phyloP scores from a whole-genome alignment of 1,284 basidiomycete species.

The Tilletia setariae region DNA sequence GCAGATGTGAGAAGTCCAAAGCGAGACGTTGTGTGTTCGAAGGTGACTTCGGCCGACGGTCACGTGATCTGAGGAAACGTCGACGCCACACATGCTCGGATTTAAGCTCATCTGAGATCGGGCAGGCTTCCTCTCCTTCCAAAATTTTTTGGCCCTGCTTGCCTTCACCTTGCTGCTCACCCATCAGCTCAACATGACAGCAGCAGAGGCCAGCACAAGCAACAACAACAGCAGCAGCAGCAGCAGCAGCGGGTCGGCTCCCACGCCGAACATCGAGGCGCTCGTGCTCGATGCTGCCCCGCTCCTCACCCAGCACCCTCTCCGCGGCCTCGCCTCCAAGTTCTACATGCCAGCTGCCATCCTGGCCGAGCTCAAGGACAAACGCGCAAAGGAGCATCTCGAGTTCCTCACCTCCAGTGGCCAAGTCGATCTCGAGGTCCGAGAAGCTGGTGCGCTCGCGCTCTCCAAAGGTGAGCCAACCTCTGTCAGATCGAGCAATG shows the following conservation, averaged over 20 bases:
- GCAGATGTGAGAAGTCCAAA: too few species aligned
- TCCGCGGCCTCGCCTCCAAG: slow-evolving; percentile 43
- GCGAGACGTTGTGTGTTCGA: too few species aligned
- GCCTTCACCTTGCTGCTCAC: too few species aligned
- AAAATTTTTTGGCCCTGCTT: slow-evolving; percentile 6
- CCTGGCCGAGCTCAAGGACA: slow-evolving; percentile 50
- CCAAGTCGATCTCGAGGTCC: slow-evolving; percentile 42
- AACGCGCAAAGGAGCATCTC: slow-evolving; percentile 44
- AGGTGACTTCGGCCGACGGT: too few species aligned
- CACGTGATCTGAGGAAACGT: too few species aligned
- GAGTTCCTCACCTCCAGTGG: slow-evolving; percentile 38
- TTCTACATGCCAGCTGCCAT: slow-evolving; percentile 48
- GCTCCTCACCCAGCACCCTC: slow-evolving; percentile 44
- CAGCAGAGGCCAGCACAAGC: not conserved
- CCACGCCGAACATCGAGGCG: slow-evolving; percentile 31
- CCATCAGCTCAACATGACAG: not conserved
- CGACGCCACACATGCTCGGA: too few species aligned
- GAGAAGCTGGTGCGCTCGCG: slow-evolving; percentile 44
- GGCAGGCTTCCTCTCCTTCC: too few species aligned
- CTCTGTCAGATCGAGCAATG: not conserved
- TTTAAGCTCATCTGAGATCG: too few species aligned
- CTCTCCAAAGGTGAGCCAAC: slow-evolving; percentile 23
- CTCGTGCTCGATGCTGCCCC: slow-evolving; percentile 52
- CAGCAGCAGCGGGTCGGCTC: not conserved
- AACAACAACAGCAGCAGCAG: not conserved